Base-by-base conservation (phyloP, 2,329 filamentous ascomycete genomes). In the Trichophyton schoenleinii region DNA sequence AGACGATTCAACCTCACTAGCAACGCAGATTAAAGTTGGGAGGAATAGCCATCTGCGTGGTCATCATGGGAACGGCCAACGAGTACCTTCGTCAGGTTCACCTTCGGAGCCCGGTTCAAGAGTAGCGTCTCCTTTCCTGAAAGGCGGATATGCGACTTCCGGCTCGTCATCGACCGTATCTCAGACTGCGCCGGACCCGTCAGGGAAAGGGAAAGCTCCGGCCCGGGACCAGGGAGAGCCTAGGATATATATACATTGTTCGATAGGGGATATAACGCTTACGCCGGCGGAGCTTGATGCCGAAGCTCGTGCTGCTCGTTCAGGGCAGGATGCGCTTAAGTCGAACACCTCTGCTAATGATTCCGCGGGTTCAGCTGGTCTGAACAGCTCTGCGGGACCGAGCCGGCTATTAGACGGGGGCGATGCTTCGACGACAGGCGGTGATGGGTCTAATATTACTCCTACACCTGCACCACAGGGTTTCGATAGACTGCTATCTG, bases 211-310 rank as follows among this genome's bases (percentile, higher is more conserved):
- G 55, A 95, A 94, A 67, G 76, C 77, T 63, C 81, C 81, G 0
- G 60, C 59, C 7, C 49, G 60, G 8, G 60, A 61, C 3, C 18
- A 46, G 8, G 20, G 36, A 8, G 42, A 36, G 5, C 48, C 53
- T 42, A 81, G 87, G 52, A 83, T 95, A 68, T 96, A 95, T 73
- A 87, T 97, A 64, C 95, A 95, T 77, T 97, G 92, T 80, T 92
- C 89, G 65, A 88, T 97, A 62, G 91, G 91, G 60, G 82, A 85
- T 61, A 85, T 89, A 72, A 78, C 82, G 28, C 81, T 97, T 11
- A 82, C 87, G 0, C 71, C 81, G 11, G 70, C 78, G 0, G 90
- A 96, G 62, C 81, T 97, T 22, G 80, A 80, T 1, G 80, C 79
- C 13, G 91, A 96, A 76, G 81, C 82, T 1, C 64, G 64, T 9